phyloP scores from a whole-genome alignment of 306 rosid genomes.

The Cyclanthera cordifolia region DNA sequence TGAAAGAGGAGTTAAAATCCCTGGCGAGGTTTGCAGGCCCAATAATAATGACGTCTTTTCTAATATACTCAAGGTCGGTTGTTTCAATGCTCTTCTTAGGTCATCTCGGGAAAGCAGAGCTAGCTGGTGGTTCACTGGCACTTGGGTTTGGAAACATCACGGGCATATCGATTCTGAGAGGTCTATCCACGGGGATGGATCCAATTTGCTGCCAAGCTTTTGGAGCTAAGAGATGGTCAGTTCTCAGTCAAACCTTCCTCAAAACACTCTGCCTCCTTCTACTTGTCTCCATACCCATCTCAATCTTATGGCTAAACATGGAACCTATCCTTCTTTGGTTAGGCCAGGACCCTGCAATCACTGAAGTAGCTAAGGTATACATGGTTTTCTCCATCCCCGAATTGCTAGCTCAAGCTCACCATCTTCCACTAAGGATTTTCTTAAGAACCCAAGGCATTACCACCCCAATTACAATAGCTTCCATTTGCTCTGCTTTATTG shows the following conservation, averaged over 20 bases:
- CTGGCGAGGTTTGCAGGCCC: slow-evolving; percentile 49
- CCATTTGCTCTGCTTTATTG: slow-evolving; percentile 43
- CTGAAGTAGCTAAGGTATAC: slow-evolving; percentile 56
- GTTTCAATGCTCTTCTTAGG: slow-evolving; percentile 78
- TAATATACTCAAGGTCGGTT: slow-evolving; percentile 55
- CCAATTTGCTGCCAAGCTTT: slow-evolving; percentile 93
- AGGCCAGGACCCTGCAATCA: slow-evolving; percentile 76
- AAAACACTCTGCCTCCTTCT: slow-evolving; percentile 61
- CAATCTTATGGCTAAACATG: slow-evolving; percentile 59
- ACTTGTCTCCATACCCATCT: slow-evolving; percentile 56
- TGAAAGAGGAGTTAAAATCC: slow-evolving; percentile 51
- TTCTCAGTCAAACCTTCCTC: slow-evolving; percentile 54
- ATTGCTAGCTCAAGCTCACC: slow-evolving; percentile 61
- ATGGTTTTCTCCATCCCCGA: slow-evolving; percentile 72
- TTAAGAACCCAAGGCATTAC: slow-evolving; percentile 71
- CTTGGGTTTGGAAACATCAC: slow-evolving; percentile 78
- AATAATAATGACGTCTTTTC: slow-evolving; percentile 44
- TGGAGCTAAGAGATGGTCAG: slow-evolving; percentile 62
- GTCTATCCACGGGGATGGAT: slow-evolving; percentile 72
- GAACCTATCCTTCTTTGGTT: slow-evolving; percentile 46
- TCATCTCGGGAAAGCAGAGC: slow-evolving; percentile 58
- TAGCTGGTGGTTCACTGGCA: slow-evolving; percentile 84
- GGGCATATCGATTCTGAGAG: slow-evolving; percentile 55
- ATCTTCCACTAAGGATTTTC: slow-evolving; percentile 50
- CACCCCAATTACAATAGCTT: slow-evolving; percentile 51